These are phyloP conservation scores for Saturnispora mendoncae DNA, from an alignment of 805 yeast species.

Conservation along the genomic window DNA sequence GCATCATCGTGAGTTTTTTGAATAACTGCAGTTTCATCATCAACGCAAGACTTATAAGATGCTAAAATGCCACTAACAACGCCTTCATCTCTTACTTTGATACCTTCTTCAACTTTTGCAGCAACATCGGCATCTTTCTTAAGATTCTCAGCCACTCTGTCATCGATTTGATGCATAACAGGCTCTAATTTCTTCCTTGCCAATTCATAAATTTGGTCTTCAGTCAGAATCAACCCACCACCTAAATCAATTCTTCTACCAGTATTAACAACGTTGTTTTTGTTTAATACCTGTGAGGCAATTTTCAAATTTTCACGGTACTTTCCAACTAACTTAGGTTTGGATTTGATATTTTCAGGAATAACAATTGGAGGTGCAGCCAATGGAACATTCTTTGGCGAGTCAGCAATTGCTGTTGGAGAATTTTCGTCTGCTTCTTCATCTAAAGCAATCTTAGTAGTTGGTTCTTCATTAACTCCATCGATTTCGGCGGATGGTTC, in stretches of 20 bases:
- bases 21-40: constrained; percentile 32
- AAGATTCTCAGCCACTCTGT: constrained; percentile 35
- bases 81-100: constrained; percentile 25
- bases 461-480: too few species aligned
- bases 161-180: constrained; percentile 41
- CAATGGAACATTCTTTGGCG: neutral
- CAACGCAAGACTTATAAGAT: constrained; percentile 31
- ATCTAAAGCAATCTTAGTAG: constrained; percentile 1
- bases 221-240: constrained; percentile 45
- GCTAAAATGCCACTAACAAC: constrained; percentile 31
- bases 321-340: constrained; percentile 38
- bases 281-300: constrained; percentile 38
- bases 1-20: constrained; percentile 19
- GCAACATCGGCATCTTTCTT: constrained; percentile 25
- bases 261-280: constrained; percentile 37
- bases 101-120: constrained; percentile 22
- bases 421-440: constrained; percentile 5
- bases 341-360: constrained; percentile 29
- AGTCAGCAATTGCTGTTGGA: constrained; percentile 6
- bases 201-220: constrained; percentile 45
- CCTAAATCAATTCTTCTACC: constrained; percentile 44
- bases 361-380: constrained; percentile 21
- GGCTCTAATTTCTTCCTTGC: constrained; percentile 51
- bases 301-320: constrained; percentile 42
- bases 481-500: too few species aligned